A percentile compares a stretch with the other conserved stretches of the same genome.
These are phyloP conservation scores for Chloromonas sp. DNA, from an alignment of 163 green algal genomes.

Conservation along the genomic window DNA sequence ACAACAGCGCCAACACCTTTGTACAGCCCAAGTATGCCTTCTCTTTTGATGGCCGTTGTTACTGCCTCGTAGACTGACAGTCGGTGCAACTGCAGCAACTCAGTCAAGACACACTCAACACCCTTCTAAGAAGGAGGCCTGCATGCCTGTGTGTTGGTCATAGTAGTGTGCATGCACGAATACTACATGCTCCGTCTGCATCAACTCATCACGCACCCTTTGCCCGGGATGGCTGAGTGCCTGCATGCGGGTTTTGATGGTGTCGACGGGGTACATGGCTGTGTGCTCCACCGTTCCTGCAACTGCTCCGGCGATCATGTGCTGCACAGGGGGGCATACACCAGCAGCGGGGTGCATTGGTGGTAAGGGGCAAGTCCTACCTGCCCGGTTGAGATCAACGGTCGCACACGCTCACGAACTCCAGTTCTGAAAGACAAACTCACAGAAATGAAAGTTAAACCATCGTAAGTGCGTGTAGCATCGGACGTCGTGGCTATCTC, in stretches of 20 bases:
- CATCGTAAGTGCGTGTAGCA: neutral
- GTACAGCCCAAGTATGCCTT: constrained; percentile 86
- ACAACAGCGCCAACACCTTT: constrained; percentile 80
- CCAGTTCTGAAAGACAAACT: too few relatives aligned
- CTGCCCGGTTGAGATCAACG: too few relatives aligned
- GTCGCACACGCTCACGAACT: too few relatives aligned
- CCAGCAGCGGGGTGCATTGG: neutral
- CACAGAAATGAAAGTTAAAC: neutral
- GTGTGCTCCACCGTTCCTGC: constrained; percentile 91
- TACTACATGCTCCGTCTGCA: too few relatives aligned
- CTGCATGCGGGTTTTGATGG: constrained; percentile 96
- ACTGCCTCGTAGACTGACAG: constrained; percentile 50
- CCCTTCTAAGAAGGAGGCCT: too few relatives aligned
- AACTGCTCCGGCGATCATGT: constrained; percentile 80
- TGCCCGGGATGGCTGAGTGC: constrained; percentile 80
- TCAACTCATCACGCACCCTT: constrained; percentile 23
- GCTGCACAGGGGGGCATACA: constrained; percentile 41
- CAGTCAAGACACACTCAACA: neutral
- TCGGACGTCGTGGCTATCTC: too few relatives aligned
- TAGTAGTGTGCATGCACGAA: too few relatives aligned
- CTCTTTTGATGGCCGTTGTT: constrained; percentile 53
- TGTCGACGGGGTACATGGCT: constrained; percentile 96
- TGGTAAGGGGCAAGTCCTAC: neutral
- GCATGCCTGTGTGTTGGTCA: too few relatives aligned
- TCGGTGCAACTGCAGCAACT: constrained; percentile 54